Evolutionary conservation across 495 filamentous ascomycete species (phyloP), one percentile per base, ranked within the genome.

Genomic region (Penicillium pulvis): DNA sequence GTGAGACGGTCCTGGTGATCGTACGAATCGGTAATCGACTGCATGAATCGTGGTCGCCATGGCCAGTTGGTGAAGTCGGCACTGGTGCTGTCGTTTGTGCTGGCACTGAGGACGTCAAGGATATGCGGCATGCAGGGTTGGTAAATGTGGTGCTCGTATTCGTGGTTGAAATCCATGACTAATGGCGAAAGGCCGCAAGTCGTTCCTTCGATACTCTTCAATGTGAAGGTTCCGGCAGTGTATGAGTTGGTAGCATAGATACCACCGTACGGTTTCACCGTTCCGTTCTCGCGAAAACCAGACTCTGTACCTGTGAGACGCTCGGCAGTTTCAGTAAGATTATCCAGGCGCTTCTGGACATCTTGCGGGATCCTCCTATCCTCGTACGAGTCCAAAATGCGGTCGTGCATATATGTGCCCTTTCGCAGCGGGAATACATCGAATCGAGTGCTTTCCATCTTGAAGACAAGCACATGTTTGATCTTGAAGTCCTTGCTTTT

Each of bases 41-140:
- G 73, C 56, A 70, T 65, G 51, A 71, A 75, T 0, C 63, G 61
- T 0, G 65, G 51, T n/a, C 59, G 62, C 65, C 65, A 68, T 6
- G 65, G 62, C 62, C 62, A 65, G 33, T 75, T 67, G 12, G 57
- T 57, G 36, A 56, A 61, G n/a, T 71, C 60, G 4, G 58, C 57
- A 24, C 59, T 75, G 23, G 70, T 56, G 43, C 60, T 67, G 51
- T 53, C 65, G 68, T 68, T 77, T 62, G 48, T 66, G 39, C 61
- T 49, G 17, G 61, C 53, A 11, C 71, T 68, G 42, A 79, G 57
- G 23, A 73, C 63, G 7, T 71, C 65, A 17, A 79, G 58, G 35
- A 79, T 57, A 17, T 78, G 76, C 6, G 75, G 68, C 33, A 78
- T 61, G 60, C 76, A 79, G 1, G 76, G 76, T 49, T 79, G 74